These are phyloP conservation scores for Yamadazyma kanchanaburiensis DNA, from an alignment of 1,139 yeast species.

Conservation along the genomic window DNA sequence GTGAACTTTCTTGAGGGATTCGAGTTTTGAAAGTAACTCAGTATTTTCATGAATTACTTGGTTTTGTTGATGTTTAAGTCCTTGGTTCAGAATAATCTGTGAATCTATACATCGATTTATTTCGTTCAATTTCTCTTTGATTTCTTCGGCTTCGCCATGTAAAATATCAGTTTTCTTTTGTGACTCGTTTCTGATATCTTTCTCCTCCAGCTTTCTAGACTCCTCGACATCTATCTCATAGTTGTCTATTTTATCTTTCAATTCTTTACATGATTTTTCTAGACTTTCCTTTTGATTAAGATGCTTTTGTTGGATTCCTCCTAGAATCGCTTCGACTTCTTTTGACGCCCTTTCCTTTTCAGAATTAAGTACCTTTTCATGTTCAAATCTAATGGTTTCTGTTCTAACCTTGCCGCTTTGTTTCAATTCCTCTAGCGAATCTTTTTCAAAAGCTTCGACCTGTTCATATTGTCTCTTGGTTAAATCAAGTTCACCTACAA, in stretches of 20 bases:
- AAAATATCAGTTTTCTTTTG: too few relatives aligned
- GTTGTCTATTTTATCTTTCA: constrained; percentile 3
- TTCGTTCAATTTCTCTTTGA: too few relatives aligned
- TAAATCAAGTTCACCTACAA: constrained; percentile 17
- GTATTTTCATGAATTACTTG: constrained; percentile 3
- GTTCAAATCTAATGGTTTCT: constrained; percentile 30
- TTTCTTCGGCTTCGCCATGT: too few relatives aligned
- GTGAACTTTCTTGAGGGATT: constrained; percentile 11
- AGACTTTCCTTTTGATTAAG: constrained; percentile 5
- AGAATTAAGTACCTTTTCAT: constrained; percentile 30
- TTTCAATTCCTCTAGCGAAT: constrained; percentile 26
- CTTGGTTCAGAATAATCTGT: too few relatives aligned
- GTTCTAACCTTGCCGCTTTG: constrained; percentile 31
- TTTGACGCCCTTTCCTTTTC: constrained; percentile 32
- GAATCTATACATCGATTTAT: too few relatives aligned
- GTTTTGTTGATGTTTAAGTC: not conserved
- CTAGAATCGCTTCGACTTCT: constrained; percentile 34
- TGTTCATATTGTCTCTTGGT: constrained; percentile 29
- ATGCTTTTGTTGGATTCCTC: constrained; percentile 7
- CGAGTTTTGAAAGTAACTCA: constrained; percentile 6
- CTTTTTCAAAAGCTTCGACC: constrained; percentile 22
- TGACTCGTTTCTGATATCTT: too few relatives aligned
- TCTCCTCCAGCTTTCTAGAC: not conserved
- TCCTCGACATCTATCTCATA: constrained; percentile 14
- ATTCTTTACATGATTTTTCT: constrained; percentile 5